Conservation (phyloP, 2,329 filamentous ascomycete species). For the Fusarium napiforme region DNA sequence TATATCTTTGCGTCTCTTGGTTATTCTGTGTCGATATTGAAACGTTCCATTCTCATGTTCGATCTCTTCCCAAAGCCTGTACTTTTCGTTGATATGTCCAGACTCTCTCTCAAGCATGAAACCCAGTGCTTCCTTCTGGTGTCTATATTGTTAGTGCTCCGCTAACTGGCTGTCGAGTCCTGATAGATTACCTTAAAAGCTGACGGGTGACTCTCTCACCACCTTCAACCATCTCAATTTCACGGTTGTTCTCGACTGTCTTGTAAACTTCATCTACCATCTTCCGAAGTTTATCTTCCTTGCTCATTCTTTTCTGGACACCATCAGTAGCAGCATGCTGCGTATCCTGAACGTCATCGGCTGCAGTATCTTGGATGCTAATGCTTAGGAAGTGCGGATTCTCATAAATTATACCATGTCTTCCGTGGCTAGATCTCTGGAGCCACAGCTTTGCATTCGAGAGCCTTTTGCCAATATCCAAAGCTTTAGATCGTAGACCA, state of each 20-base stretch:
- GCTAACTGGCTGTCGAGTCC: rapidly evolving
- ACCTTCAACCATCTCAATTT: conserved; percentile 5
- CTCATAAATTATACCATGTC: not conserved
- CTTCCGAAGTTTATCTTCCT: conserved; percentile 12
- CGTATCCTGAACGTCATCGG: rapidly evolving
- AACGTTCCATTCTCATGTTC: rapidly evolving
- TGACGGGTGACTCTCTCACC: not conserved
- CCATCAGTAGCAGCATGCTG: not conserved
- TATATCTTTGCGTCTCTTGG: not conserved
- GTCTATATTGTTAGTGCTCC: not conserved
- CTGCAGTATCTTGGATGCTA: rapidly evolving
- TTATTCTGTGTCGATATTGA: conserved; percentile 5
- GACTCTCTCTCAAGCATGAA: conserved; percentile 17
- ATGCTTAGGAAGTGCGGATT: conserved; percentile 10
- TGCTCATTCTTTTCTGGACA: not conserved
- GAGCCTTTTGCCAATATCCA: rapidly evolving
- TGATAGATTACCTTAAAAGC: not conserved
- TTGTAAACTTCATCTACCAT: conserved; percentile 13
- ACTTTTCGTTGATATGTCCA: not conserved
- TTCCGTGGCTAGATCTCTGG: not conserved
- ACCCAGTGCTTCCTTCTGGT: conserved; percentile 12
- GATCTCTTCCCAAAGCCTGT: conserved; percentile 3
- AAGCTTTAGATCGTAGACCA: not conserved
- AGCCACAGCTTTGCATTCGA: conserved; percentile 8
- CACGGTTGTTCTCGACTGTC: conserved; percentile 7